Conservation (phyloP, 116 monocot genomes). For the Iris pallida region DNA sequence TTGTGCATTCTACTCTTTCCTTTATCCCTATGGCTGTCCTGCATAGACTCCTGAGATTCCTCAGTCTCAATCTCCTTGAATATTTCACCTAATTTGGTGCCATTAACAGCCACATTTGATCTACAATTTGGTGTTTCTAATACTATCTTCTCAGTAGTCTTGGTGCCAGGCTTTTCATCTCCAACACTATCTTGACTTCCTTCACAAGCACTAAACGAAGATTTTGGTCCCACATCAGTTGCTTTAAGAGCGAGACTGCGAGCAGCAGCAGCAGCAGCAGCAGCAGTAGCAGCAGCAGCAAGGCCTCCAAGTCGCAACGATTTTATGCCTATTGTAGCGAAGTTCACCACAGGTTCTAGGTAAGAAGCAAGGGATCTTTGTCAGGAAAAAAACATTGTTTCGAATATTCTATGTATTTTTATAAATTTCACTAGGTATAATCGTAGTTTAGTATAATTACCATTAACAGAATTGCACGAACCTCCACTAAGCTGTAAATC, state of each 20-base stretch:
- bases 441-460: neutral
- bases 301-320: conserved; percentile 50
- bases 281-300: conserved; percentile 30
- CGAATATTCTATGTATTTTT: conserved; percentile 1
- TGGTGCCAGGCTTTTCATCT: neutral
- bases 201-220: conserved; percentile 4
- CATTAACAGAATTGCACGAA: conserved; percentile 15
- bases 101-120: conserved; percentile 3
- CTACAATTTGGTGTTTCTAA: conserved; percentile 4
- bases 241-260: conserved; percentile 14
- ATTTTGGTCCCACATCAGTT: conserved; percentile 5
- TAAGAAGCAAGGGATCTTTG: conserved; percentile 6
- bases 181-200: conserved; percentile 1
- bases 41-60: conserved; percentile 2
- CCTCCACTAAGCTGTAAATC: conserved; percentile 4
- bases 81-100: conserved; percentile 2
- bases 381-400: neutral
- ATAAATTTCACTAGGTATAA: neutral
- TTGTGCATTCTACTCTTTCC: conserved; percentile 21
- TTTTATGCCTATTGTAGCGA: conserved; percentile 44
- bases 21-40: conserved; percentile 19
- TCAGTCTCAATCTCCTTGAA: conserved; percentile 3
- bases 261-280: conserved; percentile 23
- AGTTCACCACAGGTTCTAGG: conserved; percentile 47
- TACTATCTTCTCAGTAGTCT: neutral